Evolutionary conservation across 306 rosid species (phyloP).

Genomic region (Elaeagnus macrophylla): DNA sequence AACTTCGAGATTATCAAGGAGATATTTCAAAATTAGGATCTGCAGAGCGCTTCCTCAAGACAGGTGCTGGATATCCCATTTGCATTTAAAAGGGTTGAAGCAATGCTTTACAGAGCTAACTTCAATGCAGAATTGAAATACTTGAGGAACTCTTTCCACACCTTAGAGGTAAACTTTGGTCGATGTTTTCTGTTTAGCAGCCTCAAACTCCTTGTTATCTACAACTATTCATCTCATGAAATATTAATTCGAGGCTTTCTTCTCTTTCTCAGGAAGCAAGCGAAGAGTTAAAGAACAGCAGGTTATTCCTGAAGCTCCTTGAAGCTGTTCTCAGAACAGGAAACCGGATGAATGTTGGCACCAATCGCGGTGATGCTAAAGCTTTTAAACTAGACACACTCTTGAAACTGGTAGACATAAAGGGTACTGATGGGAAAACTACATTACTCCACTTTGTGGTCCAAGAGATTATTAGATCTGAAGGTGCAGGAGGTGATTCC

Average conservation of each 20-base stretch:
- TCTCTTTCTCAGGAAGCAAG: constrained; percentile 65
- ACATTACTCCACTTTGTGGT: constrained; percentile 96
- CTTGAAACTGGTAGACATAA: constrained; percentile 82
- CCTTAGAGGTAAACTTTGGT: constrained; percentile 55
- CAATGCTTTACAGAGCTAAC: constrained; percentile 95
- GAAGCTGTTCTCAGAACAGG: constrained; percentile 99
- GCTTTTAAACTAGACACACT: constrained; percentile 94
- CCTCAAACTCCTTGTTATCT: constrained; percentile 1
- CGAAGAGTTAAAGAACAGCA: constrained; percentile 75
- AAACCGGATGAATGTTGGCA: constrained; percentile 97
- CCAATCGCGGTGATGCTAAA: constrained; percentile 91
- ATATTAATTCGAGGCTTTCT: constrained; percentile 14
- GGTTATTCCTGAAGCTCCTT: constrained; percentile 85
- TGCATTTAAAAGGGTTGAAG: constrained; percentile 93
- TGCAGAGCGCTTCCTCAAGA: constrained; percentile 90
- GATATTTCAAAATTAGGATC: constrained; percentile 81
- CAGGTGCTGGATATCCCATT: constrained; percentile 83
- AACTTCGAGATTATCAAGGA: constrained; percentile 62
- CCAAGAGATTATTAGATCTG: constrained; percentile 92
- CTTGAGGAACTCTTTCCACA: constrained; percentile 79
- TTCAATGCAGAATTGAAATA: constrained; percentile 82
- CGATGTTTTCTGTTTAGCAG: background rate
- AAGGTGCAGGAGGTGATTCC: constrained; percentile 57
- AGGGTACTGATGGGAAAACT: constrained; percentile 96
- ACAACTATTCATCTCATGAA: constrained; percentile 16